Conservation (phyloP, 306 rosid species). For the Sechiopsis laciniata region DNA sequence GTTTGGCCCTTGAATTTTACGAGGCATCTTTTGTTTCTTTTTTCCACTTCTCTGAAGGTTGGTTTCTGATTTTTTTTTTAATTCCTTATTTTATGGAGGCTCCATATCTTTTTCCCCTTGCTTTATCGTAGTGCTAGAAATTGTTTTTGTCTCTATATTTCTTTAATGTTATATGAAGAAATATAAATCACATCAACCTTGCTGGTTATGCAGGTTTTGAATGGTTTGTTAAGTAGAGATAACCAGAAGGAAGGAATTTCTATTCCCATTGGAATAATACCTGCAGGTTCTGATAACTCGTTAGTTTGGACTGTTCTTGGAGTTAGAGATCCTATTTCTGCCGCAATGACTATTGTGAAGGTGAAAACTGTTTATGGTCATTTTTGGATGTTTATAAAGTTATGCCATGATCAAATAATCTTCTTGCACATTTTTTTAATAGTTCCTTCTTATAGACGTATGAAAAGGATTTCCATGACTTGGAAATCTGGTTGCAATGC, state of each 20-base stretch:
- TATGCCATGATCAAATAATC: neutral
- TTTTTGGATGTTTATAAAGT: neutral
- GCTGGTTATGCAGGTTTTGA: conserved; percentile 68
- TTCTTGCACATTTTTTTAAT: neutral
- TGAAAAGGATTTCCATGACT: neutral
- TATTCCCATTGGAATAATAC: conserved; percentile 94
- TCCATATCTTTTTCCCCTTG: too few species aligned
- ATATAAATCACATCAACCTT: conserved; percentile 15
- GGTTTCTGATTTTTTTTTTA: neutral
- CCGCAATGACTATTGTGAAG: conserved; percentile 98
- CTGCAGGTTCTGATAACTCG: conserved; percentile 98
- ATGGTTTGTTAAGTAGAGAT: conserved; percentile 88
- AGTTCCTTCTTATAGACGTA: neutral
- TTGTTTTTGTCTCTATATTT: neutral
- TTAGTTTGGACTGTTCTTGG: conserved; percentile 99
- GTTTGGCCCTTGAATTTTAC: neutral
- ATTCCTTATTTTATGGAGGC: too few species aligned
- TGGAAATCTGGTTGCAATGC: neutral
- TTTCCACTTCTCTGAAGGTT: neutral
- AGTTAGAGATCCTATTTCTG: conserved; percentile 90
- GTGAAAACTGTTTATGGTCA: conserved; percentile 37
- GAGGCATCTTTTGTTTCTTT: neutral
- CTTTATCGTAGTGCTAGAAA: neutral
- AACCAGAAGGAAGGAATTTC: conserved; percentile 98
- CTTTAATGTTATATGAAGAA: conserved; percentile 5